Evolutionary conservation across 306 rosid genomes (phyloP).

Genomic region (Glycine latifolia): DNA sequence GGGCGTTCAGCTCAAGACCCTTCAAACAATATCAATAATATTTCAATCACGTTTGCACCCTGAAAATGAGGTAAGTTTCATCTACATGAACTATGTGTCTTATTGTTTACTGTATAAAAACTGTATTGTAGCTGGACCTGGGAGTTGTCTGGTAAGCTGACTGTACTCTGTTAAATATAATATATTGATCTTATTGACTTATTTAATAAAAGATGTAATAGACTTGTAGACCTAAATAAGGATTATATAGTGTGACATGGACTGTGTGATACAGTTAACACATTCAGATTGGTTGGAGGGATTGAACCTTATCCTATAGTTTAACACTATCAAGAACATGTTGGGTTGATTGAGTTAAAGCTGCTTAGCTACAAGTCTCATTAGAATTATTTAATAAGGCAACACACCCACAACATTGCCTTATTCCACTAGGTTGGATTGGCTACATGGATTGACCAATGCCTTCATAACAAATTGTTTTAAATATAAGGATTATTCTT

Average conservation of each 20-base stretch:
- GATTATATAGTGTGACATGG: constrained; percentile 24
- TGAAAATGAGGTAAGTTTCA: constrained; percentile 75
- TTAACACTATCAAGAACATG: constrained; percentile 23
- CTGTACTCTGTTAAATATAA: constrained; percentile 6
- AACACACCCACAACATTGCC: background rate
- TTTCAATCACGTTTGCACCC: constrained; percentile 96
- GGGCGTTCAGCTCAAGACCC: constrained; percentile 94
- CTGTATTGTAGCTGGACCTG: constrained; percentile 40
- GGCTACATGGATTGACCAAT: constrained; percentile 7
- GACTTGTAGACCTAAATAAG: constrained; percentile 30
- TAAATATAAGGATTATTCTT: background rate
- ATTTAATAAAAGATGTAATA: background rate
- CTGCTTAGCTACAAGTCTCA: background rate
- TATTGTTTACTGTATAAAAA: background rate
- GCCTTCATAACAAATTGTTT: background rate
- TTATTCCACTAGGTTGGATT: constrained; percentile 1
- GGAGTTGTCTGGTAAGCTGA: constrained; percentile 36
- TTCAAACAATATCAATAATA: constrained; percentile 88
- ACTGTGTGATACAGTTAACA: constrained; percentile 12
- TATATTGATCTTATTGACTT: constrained; percentile 3
- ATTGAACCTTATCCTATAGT: background rate
- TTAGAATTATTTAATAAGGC: background rate
- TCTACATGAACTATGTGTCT: constrained; percentile 19
- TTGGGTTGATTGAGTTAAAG: background rate
- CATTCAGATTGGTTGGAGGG: constrained; percentile 18